Conservation (phyloP, 164 flowering plant genomes). For the Cinnamomum micranthum region DNA sequence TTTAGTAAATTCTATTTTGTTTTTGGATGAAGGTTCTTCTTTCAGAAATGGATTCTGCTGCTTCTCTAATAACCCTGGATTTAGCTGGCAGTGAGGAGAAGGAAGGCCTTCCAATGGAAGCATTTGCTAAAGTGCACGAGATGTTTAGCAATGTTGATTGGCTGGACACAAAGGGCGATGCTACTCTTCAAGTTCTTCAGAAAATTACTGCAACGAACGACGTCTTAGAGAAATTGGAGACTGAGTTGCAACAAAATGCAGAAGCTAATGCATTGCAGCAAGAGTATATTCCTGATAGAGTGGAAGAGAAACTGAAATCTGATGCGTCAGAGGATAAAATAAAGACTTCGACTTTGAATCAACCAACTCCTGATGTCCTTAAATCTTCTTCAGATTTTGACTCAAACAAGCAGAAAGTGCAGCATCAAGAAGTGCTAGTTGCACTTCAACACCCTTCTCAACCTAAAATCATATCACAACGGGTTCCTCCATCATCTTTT, state of each 20-base stretch:
- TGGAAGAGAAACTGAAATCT: slow-evolving; percentile 5
- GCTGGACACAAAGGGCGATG: slow-evolving; percentile 59
- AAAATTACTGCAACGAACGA: slow-evolving; percentile 41
- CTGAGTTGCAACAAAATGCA: slow-evolving; percentile 14
- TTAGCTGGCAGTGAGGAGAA: slow-evolving; percentile 53
- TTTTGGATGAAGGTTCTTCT: slow-evolving; percentile 51
- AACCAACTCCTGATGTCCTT: slow-evolving; percentile 9
- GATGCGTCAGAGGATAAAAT: slow-evolving; percentile 21
- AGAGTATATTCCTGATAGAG: slow-evolving; percentile 22
- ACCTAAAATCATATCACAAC: slow-evolving; percentile 53
- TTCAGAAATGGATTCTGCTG: slow-evolving; percentile 80
- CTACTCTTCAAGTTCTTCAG: slow-evolving; percentile 46
- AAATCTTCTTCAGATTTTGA: slow-evolving; percentile 22
- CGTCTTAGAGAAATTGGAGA: slow-evolving; percentile 40
- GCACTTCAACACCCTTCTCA: slow-evolving; percentile 26
- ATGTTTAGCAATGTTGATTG: slow-evolving; percentile 72
- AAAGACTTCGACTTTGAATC: slow-evolving; percentile 11
- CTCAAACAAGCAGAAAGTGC: slow-evolving; percentile 23
- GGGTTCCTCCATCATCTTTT: slow-evolving; percentile 33
- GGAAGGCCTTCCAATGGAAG: slow-evolving; percentile 88
- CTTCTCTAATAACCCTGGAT: slow-evolving; percentile 45
- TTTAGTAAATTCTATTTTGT: slow-evolving; percentile 7
- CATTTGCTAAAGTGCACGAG: slow-evolving; percentile 80
- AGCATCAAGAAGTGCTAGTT: slow-evolving; percentile 19
- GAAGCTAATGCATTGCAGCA: slow-evolving; percentile 17